Percentiles rank a stretch among this genome's conserved stretches.
Conservation (phyloP, 176 grass and related monocot genomes). For the Cenchrus americanus region DNA sequence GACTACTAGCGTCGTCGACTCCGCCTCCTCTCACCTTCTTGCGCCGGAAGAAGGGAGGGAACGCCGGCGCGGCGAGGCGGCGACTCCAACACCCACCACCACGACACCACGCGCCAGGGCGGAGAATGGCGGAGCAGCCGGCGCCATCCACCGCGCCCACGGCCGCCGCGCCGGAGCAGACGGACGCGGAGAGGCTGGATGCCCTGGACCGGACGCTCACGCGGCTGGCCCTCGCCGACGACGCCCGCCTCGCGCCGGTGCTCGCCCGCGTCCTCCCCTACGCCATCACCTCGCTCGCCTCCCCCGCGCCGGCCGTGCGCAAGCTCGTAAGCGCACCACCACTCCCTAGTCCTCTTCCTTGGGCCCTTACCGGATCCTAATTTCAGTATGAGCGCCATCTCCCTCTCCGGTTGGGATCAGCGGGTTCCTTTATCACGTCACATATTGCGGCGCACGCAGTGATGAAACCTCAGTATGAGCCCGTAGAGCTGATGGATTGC, state of each 20-base stretch:
- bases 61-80: conserved; percentile 3
- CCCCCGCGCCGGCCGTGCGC: conserved; percentile 65
- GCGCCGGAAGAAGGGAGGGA: conserved; percentile 48
- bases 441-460: neutral
- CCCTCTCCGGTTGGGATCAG: neutral
- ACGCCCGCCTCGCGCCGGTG: conserved; percentile 72
- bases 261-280: conserved; percentile 80
- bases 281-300: conserved; percentile 84
- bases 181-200: conserved; percentile 76
- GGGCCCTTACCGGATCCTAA: neutral
- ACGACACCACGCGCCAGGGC: too few relatives aligned
- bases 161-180: conserved; percentile 38
- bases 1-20: neutral
- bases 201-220: conserved; percentile 85
- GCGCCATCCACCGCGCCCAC: conserved; percentile 17
- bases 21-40: conserved; percentile 21
- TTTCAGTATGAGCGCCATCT: neutral
- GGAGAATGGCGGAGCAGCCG: conserved; percentile 60
- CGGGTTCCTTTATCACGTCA: neutral
- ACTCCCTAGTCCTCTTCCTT: neutral
- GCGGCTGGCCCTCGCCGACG: conserved; percentile 80
- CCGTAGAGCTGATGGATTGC: neutral
- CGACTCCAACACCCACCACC: conserved; percentile 25
- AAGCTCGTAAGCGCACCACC: conserved; percentile 54
- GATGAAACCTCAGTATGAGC: neutral